Conservation (phyloP, 1,139 yeast genomes). For the Arxiozyma bovina region DNA sequence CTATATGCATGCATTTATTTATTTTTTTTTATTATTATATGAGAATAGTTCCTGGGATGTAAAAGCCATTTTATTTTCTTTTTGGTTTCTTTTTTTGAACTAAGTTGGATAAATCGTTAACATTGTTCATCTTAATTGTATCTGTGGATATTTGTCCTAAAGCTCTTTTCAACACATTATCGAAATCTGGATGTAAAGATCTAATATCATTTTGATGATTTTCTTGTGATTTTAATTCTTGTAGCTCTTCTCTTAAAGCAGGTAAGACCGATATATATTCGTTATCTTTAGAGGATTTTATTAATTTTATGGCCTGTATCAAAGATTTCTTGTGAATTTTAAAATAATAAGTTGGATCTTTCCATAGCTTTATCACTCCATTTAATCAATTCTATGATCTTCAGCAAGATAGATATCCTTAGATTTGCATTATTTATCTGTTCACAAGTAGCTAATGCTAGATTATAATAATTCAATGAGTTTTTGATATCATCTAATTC, state of each 20-base stretch:
- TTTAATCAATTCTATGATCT: not conserved
- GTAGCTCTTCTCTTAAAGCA: slow-evolving; percentile 32
- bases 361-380: not conserved
- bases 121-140: slow-evolving; percentile 15
- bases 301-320: not conserved
- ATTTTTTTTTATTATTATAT: not conserved
- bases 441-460: not conserved
- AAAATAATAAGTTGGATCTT: not conserved
- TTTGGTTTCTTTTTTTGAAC: slow-evolving; percentile 44
- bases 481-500: slow-evolving; percentile 1
- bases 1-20: not conserved
- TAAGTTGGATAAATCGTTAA: slow-evolving; percentile 50
- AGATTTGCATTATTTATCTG: not conserved
- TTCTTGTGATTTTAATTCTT: slow-evolving; percentile 43
- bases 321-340: not conserved
- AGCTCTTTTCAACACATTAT: slow-evolving; percentile 11
- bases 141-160: slow-evolving; percentile 8
- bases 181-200: slow-evolving; percentile 11
- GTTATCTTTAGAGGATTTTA: not conserved
- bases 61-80: not conserved
- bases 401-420: not conserved
- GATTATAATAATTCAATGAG: slow-evolving; percentile 1
- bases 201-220: slow-evolving; percentile 6
- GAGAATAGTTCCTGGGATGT: not conserved
- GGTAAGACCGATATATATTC: not conserved